Conservation (phyloP, 106 monocot genomes). For the Acorus gramineus region DNA sequence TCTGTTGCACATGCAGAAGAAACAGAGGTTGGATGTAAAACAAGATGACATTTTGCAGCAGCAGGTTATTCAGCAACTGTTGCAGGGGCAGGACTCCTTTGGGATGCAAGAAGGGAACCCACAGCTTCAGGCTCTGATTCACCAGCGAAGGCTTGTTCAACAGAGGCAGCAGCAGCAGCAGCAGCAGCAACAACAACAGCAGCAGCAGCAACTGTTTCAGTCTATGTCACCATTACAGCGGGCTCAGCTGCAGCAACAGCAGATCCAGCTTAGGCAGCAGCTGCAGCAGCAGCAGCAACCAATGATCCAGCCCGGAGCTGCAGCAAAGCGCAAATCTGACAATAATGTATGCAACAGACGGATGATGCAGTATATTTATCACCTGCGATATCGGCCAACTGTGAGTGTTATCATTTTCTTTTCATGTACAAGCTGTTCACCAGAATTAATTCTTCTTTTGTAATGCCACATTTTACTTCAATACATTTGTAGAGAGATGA, state of each 20-base stretch:
- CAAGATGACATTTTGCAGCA: slow-evolving; percentile 60
- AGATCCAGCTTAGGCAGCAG: slow-evolving; percentile 29
- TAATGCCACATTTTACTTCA: no score
- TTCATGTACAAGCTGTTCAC: not conserved
- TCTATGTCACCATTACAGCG: slow-evolving; percentile 59
- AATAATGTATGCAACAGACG: slow-evolving; percentile 67
- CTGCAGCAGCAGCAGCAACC: slow-evolving; percentile 43
- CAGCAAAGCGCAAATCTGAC: slow-evolving; percentile 35
- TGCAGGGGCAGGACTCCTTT: slow-evolving; percentile 55
- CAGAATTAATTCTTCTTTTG: no score
- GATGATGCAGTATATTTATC: slow-evolving; percentile 92
- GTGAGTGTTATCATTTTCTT: slow-evolving; percentile 30
- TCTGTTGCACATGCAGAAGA: slow-evolving; percentile 45
- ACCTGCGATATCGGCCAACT: slow-evolving; percentile 62
- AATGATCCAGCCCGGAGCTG: slow-evolving; percentile 27
- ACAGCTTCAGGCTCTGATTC: slow-evolving; percentile 68
- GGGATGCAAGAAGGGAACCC: slow-evolving; percentile 48
- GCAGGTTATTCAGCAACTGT: slow-evolving; percentile 54
- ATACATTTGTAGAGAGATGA: no score
- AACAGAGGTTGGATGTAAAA: slow-evolving; percentile 48
- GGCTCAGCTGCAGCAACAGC: slow-evolving; percentile 39
- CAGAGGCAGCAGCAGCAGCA: slow-evolving; percentile 33
- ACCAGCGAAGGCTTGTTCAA: slow-evolving; percentile 52
- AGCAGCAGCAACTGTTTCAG: slow-evolving; percentile 72
- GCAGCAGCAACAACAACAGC: slow-evolving; percentile 14